phyloP scores from a whole-genome alignment of 495 filamentous ascomycete genomes.

The Entonaema liquescens region DNA sequence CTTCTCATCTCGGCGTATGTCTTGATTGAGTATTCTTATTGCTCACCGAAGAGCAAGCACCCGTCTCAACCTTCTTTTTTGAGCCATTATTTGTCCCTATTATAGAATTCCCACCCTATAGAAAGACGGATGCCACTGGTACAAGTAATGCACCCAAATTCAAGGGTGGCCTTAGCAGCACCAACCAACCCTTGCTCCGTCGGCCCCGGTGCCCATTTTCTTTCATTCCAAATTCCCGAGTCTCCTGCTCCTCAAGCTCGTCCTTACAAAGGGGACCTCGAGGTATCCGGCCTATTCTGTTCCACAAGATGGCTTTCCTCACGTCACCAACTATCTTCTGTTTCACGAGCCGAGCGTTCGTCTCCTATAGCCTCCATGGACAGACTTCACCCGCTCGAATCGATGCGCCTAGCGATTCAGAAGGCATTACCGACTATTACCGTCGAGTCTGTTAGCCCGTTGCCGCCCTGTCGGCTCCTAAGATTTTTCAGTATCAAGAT shows the following conservation, averaged over 20 bases:
- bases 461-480: constrained; percentile 46
- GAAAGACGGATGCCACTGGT: constrained; percentile 30
- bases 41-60: constrained; percentile 32
- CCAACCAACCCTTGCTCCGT: constrained; percentile 39
- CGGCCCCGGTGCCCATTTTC: constrained; percentile 31
- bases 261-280: constrained; percentile 40
- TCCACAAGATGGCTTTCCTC: constrained; percentile 44
- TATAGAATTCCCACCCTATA: constrained; percentile 32
- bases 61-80: constrained; percentile 40
- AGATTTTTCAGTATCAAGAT: constrained; percentile 48
- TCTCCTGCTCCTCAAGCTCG: constrained; percentile 25
- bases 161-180: constrained; percentile 39
- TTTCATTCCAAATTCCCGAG: constrained; percentile 34
- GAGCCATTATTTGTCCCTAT: constrained; percentile 35
- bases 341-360: constrained; percentile 32
- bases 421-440: constrained; percentile 40
- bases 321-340: constrained; percentile 35
- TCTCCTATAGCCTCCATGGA: constrained; percentile 47
- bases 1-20: constrained; percentile 27
- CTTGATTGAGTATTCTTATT: constrained; percentile 26
- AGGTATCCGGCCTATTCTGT: constrained; percentile 38
- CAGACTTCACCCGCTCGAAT: constrained; percentile 44
- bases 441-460: constrained; percentile 41
- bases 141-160: constrained; percentile 39
- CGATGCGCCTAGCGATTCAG: constrained; percentile 47